Percentiles rank a stretch among this genome's conserved stretches.
phyloP scores from a whole-genome alignment of 495 filamentous ascomycete genomes.

The Chaetomidium leptoderma region DNA sequence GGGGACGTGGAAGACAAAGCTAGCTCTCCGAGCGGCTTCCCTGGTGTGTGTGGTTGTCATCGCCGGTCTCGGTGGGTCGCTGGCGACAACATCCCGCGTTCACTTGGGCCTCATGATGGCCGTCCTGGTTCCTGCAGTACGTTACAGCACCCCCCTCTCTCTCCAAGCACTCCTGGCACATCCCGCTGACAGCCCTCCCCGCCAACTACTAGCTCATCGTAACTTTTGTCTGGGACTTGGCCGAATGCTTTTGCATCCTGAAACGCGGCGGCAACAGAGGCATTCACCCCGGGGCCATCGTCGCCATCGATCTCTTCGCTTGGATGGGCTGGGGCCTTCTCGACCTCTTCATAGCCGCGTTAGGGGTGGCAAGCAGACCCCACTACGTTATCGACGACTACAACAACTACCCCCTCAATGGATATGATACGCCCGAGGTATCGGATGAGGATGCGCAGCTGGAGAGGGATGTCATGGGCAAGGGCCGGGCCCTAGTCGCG shows the following conservation, averaged over 20 bases:
- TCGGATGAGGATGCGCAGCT: not conserved
- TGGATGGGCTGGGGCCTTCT: slow-evolving; percentile 20
- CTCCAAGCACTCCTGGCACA: too few relatives aligned
- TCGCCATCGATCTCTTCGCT: slow-evolving; percentile 23
- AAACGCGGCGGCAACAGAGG: slow-evolving; percentile 17
- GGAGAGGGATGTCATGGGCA: not conserved
- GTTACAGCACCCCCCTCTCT: too few relatives aligned
- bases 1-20: slow-evolving; percentile 10
- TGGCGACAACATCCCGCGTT: not conserved
- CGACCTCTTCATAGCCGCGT: not conserved
- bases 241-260: slow-evolving; percentile 19
- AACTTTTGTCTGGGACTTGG: slow-evolving; percentile 17
- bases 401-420: not conserved
- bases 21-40: not conserved
- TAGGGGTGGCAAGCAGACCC: not conserved
- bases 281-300: slow-evolving; percentile 24
- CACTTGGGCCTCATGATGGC: not conserved
- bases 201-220: not conserved
- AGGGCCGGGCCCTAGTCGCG: not conserved
- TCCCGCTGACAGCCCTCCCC: too few relatives aligned
- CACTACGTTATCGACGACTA: not conserved
- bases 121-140: slow-evolving; percentile 6
- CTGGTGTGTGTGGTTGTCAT: not conserved
- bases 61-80: not conserved
- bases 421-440: not conserved